Conservation (phyloP, 768 basidiomycete species). For the Brasilioporus rufonigricans region DNA sequence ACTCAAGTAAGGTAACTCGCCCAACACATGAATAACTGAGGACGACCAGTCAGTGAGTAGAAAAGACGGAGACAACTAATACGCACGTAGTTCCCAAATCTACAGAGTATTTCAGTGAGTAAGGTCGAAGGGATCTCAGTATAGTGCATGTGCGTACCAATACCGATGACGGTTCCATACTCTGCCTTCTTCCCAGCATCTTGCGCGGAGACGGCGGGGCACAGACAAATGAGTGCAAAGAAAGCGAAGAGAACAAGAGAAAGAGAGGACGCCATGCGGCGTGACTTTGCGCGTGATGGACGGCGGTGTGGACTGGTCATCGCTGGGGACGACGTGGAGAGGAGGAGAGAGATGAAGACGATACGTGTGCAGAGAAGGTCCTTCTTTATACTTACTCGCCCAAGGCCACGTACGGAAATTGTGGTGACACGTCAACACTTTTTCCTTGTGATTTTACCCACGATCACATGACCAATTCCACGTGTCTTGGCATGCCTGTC, state of each 20-base stretch:
- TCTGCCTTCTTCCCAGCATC: constrained; percentile 54
- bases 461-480: constrained; percentile 17
- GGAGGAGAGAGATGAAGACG: constrained; percentile 9
- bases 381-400: constrained; percentile 22
- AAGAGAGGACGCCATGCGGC: constrained; percentile 54
- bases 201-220: constrained; percentile 64
- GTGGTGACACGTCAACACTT: constrained; percentile 32
- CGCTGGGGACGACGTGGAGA: constrained; percentile 19
- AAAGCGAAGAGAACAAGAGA: constrained; percentile 60
- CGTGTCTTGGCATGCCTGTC: too few relatives aligned
- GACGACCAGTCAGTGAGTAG: constrained; percentile 19
- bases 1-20: constrained; percentile 42
- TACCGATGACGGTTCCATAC: constrained; percentile 93
- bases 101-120: constrained; percentile 29
- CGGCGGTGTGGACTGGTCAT: constrained; percentile 33
- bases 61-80: background rate
- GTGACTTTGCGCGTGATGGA: constrained; percentile 58
- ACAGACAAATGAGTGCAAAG: constrained; percentile 70
- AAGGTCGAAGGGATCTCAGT: accelerated
- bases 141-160: constrained; percentile 50
- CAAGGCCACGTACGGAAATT: constrained; percentile 28
- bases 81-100: constrained; percentile 90
- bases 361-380: background rate
- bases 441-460: constrained; percentile 19
- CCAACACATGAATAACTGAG: constrained; percentile 92